phyloP scores from a whole-genome alignment of 305 asterid genomes.

The Fraxinus ornus region DNA sequence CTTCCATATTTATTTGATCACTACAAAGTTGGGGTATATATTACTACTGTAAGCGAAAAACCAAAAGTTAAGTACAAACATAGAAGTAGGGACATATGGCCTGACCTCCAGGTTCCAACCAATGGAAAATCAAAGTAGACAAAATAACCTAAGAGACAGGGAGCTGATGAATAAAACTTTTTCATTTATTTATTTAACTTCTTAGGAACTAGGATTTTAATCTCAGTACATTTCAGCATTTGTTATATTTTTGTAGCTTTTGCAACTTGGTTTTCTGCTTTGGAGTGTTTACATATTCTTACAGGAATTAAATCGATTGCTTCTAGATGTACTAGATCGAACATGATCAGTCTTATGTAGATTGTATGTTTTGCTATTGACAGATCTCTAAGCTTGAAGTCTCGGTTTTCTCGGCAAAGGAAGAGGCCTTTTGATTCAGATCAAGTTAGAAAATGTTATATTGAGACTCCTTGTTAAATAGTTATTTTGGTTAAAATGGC shows the following conservation, averaged over 20 bases:
- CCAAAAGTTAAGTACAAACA: neutral
- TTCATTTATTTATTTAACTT: neutral
- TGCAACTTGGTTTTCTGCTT: neutral
- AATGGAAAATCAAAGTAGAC: neutral
- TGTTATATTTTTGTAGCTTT: neutral
- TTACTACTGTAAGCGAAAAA: neutral
- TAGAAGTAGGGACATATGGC: neutral
- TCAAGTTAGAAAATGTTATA: slow-evolving; percentile 31
- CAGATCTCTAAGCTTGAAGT: slow-evolving; percentile 17
- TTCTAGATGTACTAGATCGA: neutral
- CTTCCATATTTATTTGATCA: neutral
- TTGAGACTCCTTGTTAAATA: slow-evolving; percentile 30
- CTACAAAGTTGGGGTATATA: neutral
- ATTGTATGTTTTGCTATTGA: slow-evolving; percentile 2
- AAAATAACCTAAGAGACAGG: neutral
- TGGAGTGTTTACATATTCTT: slow-evolving; percentile 10
- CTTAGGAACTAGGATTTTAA: neutral
- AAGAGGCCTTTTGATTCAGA: slow-evolving; percentile 6
- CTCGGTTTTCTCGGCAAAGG: slow-evolving; percentile 18
- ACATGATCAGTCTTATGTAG: neutral
- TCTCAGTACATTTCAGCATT: neutral
- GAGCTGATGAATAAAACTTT: neutral
- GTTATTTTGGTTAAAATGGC: slow-evolving; percentile 48
- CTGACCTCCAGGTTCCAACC: neutral
- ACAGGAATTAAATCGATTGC: neutral